Evolutionary conservation across 2,329 filamentous ascomycete genomes (phyloP).

Genomic region (Cladosporium austrohemisphaericum): DNA sequence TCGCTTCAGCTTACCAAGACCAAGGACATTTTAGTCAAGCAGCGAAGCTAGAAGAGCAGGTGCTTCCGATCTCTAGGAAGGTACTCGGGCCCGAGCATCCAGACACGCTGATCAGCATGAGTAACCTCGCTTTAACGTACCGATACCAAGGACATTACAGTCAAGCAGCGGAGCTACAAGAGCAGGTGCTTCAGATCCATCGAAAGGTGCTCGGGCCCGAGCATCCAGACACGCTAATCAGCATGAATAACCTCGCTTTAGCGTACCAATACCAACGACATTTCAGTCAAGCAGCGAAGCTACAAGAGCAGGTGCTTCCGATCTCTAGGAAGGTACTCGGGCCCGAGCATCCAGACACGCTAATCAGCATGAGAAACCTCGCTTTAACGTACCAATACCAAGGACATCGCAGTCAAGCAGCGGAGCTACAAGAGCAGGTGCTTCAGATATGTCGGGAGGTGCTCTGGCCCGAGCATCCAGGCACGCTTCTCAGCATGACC

Average conservation of each 20-base stretch:
- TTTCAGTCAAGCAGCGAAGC: slow-evolving; percentile 15
- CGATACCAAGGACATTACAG: neutral
- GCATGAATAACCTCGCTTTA: slow-evolving; percentile 15
- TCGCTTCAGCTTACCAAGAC: slow-evolving; percentile 4
- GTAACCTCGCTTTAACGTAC: slow-evolving; percentile 4
- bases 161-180: slow-evolving; percentile 16
- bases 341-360: neutral
- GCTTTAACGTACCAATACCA: slow-evolving; percentile 4
- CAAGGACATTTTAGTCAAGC: slow-evolving; percentile 15
- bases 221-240: slow-evolving; percentile 11
- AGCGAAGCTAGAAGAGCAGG: slow-evolving; percentile 11
- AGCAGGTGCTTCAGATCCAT: slow-evolving; percentile 14
- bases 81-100: slow-evolving; percentile 17
- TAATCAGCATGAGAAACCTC: slow-evolving; percentile 4
- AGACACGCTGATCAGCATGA: slow-evolving; percentile 14
- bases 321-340: neutral
- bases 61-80: slow-evolving; percentile 10
- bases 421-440: slow-evolving; percentile 10
- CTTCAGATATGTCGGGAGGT: neutral
- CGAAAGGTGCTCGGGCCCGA: slow-evolving; percentile 13
- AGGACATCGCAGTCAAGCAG: slow-evolving; percentile 15
- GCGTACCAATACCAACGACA: slow-evolving; percentile 15
- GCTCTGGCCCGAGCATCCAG: neutral
- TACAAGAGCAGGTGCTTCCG: neutral
- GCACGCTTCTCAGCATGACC: slow-evolving; percentile 7